Percentiles rank a stretch among this genome's conserved stretches.
phyloP scores from a whole-genome alignment of 1,139 yeast genomes.

The Nakaseomyces delphensis region DNA sequence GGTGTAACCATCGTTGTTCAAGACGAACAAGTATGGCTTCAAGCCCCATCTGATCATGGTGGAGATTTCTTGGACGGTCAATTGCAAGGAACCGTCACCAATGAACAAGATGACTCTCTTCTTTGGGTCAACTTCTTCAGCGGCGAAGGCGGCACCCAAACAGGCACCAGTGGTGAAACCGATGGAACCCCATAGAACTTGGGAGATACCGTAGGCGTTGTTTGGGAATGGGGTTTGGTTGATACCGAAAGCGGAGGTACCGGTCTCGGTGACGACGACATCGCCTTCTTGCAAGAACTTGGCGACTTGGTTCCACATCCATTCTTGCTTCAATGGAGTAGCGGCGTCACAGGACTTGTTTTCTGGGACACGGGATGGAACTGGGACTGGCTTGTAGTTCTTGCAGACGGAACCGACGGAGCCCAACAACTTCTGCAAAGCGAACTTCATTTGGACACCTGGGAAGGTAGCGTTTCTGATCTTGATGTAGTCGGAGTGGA shows the following conservation, averaged over 20 bases:
- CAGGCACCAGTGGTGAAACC: slow-evolving; percentile 84
- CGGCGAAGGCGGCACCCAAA: slow-evolving; percentile 78
- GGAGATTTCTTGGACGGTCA: slow-evolving; percentile 80
- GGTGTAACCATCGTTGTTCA: slow-evolving; percentile 84
- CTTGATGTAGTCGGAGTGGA: slow-evolving; percentile 83
- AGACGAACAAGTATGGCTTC: slow-evolving; percentile 72
- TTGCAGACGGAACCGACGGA: slow-evolving; percentile 35
- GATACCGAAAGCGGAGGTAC: slow-evolving; percentile 85
- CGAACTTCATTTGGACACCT: slow-evolving; percentile 69
- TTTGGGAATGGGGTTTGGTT: slow-evolving; percentile 71
- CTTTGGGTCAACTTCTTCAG: slow-evolving; percentile 58
- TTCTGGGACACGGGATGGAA: slow-evolving; percentile 40
- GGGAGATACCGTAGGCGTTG: slow-evolving; percentile 68
- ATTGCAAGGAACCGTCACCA: slow-evolving; percentile 86
- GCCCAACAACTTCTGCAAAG: slow-evolving; percentile 42
- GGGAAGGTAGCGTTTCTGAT: slow-evolving; percentile 69
- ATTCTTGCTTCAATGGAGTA: slow-evolving; percentile 56
- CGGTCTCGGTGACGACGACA: slow-evolving; percentile 75
- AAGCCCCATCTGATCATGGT: slow-evolving; percentile 74
- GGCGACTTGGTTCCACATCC: slow-evolving; percentile 72
- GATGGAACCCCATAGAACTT: slow-evolving; percentile 85
- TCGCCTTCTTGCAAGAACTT: slow-evolving; percentile 74
- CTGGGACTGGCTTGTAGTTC: slow-evolving; percentile 39
- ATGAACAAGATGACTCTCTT: slow-evolving; percentile 74
- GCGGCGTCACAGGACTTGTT: slow-evolving; percentile 37